Base-by-base conservation (phyloP, 192 early-diverging fungal genomes). In the Backusella parvicylindrica region DNA sequence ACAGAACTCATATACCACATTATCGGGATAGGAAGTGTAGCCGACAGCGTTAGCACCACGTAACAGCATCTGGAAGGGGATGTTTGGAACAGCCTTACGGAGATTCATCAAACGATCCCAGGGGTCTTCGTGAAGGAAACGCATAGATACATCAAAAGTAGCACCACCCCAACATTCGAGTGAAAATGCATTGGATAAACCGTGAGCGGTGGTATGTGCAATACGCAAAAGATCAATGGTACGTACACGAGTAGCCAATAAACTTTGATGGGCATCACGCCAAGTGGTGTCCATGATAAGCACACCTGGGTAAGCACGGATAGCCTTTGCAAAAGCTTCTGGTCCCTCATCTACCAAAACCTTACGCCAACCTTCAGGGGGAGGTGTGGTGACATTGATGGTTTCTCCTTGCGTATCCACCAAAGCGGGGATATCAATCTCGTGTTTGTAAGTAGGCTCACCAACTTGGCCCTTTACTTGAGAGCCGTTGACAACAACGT, bases 31-130 rank as follows among this genome's bases (percentile, higher is more conserved):
- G 49, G 92, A 93, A 36, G 95, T 98, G 85, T 97, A 97, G 13
- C 97, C 97, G 32, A 98, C 97, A 11, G 96, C 97, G 69, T 98
- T 98, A 40, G 97, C 97, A 47, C 97, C 97, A 80, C 97, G 93
- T 71, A 98, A 90, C 49, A 98, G 87, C 97, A 98, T 98, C 84
- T 97, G 95, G 87, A 98, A 98, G 6, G 97, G 97, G 77, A 98
- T 89, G 82, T 97, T 97, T 77, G 97, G 97, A 35, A 96, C 95
- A 36, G 95, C 84, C 41, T 89, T 81, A 40, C 97, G 95, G 72
- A 98, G 83, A 28, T 86, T 86, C 50, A 89, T 90, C 75, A 98
- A 85, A 64, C 97, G 89, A 74, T 97, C 95, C 97, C 97, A 98
- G 23, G 97, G 97, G 80, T 96, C 96, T 79, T 98, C 97, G 72